phyloP scores from a whole-genome alignment of 2,329 filamentous ascomycete genomes.

The Epichloe baconii region DNA sequence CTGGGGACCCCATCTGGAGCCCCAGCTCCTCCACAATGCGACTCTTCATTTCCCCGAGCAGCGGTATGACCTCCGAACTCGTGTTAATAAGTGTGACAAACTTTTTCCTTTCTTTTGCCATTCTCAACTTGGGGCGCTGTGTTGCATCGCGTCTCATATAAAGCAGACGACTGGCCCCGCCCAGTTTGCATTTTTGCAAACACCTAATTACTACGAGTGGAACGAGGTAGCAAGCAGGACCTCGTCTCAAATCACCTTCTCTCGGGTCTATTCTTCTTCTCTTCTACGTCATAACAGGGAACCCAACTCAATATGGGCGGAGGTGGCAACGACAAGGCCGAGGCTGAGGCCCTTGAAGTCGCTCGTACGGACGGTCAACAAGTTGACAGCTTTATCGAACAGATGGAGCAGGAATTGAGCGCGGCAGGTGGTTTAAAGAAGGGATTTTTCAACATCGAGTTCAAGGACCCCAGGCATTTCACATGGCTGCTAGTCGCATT shows the following conservation, averaged over 20 bases:
- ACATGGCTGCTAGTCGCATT: slow-evolving; percentile 57
- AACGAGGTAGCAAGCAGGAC: not conserved
- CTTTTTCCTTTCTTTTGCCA: not conserved
- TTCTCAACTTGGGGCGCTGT: not conserved
- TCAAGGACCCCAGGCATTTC: slow-evolving; percentile 50
- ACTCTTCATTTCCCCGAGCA: not conserved
- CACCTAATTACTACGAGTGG: not conserved
- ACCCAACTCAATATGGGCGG: slow-evolving; percentile 1
- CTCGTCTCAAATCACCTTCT: not conserved
- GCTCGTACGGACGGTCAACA: slow-evolving; percentile 21
- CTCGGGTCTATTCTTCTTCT: not conserved
- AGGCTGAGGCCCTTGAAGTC: slow-evolving; percentile 23
- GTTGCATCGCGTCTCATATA: not conserved
- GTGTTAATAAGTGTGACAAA: not conserved
- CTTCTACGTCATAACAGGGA: not conserved
- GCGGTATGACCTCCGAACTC: not conserved
- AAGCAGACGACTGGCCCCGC: not conserved
- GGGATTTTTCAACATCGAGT: slow-evolving; percentile 40
- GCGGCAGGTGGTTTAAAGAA: slow-evolving; percentile 19
- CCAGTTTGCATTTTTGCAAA: not conserved
- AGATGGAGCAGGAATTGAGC: slow-evolving; percentile 29
- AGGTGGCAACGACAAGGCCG: slow-evolving; percentile 15
- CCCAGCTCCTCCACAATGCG: slow-evolving; percentile 5
- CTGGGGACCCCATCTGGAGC: slow-evolving; percentile 4
- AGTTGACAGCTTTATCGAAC: slow-evolving; percentile 25